phyloP scores from a whole-genome alignment of 2,329 filamentous ascomycete species.

The Sarocladium strictum region DNA sequence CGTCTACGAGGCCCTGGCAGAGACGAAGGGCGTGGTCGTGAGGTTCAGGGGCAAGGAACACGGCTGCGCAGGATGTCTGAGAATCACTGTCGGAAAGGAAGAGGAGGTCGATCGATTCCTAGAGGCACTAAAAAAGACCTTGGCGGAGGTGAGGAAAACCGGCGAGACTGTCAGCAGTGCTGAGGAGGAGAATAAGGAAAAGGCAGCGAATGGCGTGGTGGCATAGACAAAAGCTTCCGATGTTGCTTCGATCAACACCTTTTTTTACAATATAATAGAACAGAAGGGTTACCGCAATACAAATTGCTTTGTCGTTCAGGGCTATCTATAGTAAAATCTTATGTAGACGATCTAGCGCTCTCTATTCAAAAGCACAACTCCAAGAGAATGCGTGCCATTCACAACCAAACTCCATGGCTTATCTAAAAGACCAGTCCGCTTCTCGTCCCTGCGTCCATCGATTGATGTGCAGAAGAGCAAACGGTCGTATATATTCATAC shows the following conservation, averaged over 20 bases:
- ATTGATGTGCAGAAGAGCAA: too few species aligned
- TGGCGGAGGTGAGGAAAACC: slow-evolving; percentile 36
- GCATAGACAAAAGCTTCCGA: slow-evolving; percentile 25
- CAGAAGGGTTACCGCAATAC: too few species aligned
- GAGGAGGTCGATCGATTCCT: slow-evolving; percentile 77
- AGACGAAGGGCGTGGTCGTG: slow-evolving; percentile 84
- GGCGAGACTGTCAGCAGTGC: slow-evolving; percentile 14
- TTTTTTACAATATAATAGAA: not conserved
- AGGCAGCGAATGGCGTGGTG: slow-evolving; percentile 28
- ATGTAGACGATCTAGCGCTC: not conserved
- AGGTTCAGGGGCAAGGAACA: slow-evolving; percentile 89
- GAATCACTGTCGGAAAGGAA: slow-evolving; percentile 90
- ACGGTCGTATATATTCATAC: too few species aligned
- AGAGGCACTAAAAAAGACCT: slow-evolving; percentile 50
- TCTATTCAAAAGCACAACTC: not conserved
- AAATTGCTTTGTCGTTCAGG: too few species aligned
- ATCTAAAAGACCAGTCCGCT: not conserved
- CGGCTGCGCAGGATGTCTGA: slow-evolving; percentile 80
- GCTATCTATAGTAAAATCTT: not conserved
- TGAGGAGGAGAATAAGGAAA: slow-evolving; percentile 30
- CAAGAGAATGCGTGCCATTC: not conserved
- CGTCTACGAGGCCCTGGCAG: slow-evolving; percentile 80
- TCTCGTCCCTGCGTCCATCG: not conserved
- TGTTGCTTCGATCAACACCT: too few species aligned
- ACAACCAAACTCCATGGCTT: slow-evolving; percentile 1